Conservation (phyloP, 2,329 filamentous ascomycete species). For the Colletotrichum truncatum region DNA sequence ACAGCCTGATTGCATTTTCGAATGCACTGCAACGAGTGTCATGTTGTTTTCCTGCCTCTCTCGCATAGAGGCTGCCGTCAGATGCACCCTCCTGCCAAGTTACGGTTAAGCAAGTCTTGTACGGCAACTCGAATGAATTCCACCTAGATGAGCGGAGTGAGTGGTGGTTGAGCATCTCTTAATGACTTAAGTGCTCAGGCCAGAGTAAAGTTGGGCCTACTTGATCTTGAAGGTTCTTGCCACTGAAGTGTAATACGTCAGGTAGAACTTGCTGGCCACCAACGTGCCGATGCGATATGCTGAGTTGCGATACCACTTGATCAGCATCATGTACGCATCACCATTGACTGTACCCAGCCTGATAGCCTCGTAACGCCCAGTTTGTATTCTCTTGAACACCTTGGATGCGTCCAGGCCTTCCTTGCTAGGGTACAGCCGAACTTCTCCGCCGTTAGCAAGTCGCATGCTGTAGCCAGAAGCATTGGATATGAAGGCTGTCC, state of each 20-base stretch:
- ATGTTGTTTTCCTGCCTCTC: too few species aligned
- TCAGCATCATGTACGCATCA: slow-evolving; percentile 11
- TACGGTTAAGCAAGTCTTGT: too few species aligned
- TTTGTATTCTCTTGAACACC: slow-evolving; percentile 1
- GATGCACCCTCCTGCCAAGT: too few species aligned
- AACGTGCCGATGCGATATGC: background rate
- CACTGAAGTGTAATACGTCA: background rate
- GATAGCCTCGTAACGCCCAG: slow-evolving; percentile 9
- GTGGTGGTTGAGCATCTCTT: background rate
- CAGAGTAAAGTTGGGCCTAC: background rate
- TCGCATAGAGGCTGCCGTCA: too few species aligned
- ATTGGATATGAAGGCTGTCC: slow-evolving; percentile 5
- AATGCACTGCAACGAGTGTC: too few species aligned
- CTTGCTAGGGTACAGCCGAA: slow-evolving; percentile 6
- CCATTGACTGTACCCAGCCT: background rate
- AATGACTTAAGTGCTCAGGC: background rate
- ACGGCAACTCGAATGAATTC: too few species aligned
- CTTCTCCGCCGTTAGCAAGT: background rate
- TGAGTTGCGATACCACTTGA: slow-evolving; percentile 11
- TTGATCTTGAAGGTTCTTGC: background rate
- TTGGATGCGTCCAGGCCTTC: slow-evolving; percentile 1
- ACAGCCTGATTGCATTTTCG: too few species aligned
- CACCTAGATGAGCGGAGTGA: background rate
- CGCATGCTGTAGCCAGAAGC: slow-evolving; percentile 2
- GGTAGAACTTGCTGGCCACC: slow-evolving; percentile 1